These are phyloP conservation scores for Leptographium galeiforme DNA, from an alignment of 2,329 filamentous ascomycete genomes.

Conservation along the genomic window DNA sequence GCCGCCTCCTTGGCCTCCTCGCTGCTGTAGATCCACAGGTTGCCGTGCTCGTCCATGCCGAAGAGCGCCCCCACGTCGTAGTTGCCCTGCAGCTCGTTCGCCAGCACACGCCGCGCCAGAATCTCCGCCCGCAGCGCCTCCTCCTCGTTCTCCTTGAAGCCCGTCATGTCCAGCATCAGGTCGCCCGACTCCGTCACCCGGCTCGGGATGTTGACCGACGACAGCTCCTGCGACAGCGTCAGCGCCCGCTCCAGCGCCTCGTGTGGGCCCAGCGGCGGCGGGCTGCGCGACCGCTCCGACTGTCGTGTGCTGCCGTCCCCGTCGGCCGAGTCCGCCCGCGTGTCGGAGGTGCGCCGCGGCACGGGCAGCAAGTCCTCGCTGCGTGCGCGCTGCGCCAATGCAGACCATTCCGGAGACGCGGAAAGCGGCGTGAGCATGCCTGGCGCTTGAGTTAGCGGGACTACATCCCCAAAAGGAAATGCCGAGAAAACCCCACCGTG, in stretches of 20 bases:
- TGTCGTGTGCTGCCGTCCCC: constrained; percentile 22
- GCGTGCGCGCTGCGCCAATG: constrained; percentile 28
- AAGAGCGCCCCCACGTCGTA: constrained; percentile 95
- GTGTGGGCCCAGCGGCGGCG: constrained; percentile 54
- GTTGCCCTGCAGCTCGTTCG: constrained; percentile 84
- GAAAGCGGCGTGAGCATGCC: constrained; percentile 39
- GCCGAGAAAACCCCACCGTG: constrained; percentile 16
- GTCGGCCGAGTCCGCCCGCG: constrained; percentile 21
- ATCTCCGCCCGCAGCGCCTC: constrained; percentile 85
- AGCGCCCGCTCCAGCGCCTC: constrained; percentile 77
- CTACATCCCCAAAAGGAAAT: neutral
- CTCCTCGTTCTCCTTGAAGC: constrained; percentile 88
- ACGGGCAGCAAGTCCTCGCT: constrained; percentile 42
- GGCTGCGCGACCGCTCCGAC: constrained; percentile 58
- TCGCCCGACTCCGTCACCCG: constrained; percentile 88
- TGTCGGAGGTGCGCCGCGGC: constrained; percentile 22
- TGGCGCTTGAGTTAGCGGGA: constrained; percentile 11
- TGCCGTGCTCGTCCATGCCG: constrained; percentile 87
- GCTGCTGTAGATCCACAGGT: constrained; percentile 99
- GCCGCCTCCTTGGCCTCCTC: constrained; percentile 90
- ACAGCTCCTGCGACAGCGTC: constrained; percentile 74
- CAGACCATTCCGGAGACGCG: constrained; percentile 41
- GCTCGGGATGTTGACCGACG: constrained; percentile 81
- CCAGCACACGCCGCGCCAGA: constrained; percentile 81
- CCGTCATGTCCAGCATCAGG: constrained; percentile 95